Percentiles rank a stretch among this genome's conserved stretches.
These are phyloP conservation scores for Botrytis aclada DNA, from an alignment of 2,329 filamentous ascomycete genomes.

Conservation along the genomic window DNA sequence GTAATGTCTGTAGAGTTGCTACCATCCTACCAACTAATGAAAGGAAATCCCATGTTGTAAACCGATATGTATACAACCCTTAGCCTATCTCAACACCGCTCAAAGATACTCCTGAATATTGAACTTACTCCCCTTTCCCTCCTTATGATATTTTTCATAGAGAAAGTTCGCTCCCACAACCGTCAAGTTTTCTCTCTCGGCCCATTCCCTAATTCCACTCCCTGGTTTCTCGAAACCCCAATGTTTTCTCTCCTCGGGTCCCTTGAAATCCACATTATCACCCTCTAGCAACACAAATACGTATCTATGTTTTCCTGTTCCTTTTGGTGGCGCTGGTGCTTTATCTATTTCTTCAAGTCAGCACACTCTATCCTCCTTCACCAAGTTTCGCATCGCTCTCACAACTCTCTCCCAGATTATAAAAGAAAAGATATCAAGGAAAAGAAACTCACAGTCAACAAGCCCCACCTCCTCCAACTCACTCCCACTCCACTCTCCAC, in stretches of 20 bases:
- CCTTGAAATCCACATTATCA: conserved; percentile 42
- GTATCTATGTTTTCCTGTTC: conserved; percentile 56
- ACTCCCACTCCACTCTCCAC: neutral
- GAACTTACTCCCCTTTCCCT: conserved; percentile 41
- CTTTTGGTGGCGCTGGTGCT: conserved; percentile 51
- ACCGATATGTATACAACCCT: neutral
- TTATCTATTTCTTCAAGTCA: conserved; percentile 42
- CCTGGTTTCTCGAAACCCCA: conserved; percentile 52
- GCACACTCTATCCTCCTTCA: neutral
- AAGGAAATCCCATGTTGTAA: neutral
- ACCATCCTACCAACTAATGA: neutral
- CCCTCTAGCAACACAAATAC: conserved; percentile 51
- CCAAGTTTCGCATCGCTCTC: too few relatives aligned
- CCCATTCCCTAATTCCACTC: conserved; percentile 51
- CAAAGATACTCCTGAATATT: neutral
- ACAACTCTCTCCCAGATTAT: too few relatives aligned
- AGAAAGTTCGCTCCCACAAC: conserved; percentile 45
- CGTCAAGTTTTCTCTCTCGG: conserved; percentile 45
- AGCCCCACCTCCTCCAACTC: conserved; percentile 14
- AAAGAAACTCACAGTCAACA: conserved; percentile 28
- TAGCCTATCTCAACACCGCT: neutral
- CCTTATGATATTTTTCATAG: conserved; percentile 44
- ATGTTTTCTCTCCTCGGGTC: conserved; percentile 49
- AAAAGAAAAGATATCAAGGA: conserved; percentile 10
- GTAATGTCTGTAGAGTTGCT: neutral